Evolutionary conservation across 108 stramenopile species (phyloP).

Genomic region (Chaetoceros tenuissimus): DNA sequence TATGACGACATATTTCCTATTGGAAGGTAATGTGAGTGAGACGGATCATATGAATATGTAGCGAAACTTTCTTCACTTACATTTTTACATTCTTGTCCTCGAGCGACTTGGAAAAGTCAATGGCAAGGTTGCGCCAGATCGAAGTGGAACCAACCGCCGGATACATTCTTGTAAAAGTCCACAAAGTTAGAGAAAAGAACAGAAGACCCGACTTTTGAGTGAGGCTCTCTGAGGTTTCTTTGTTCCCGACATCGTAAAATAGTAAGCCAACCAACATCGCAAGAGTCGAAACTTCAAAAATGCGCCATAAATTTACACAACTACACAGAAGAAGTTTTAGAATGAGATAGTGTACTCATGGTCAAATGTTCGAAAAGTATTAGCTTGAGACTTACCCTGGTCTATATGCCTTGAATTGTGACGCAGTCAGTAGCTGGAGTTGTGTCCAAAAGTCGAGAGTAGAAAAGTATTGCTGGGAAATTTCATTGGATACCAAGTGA

Average conservation of each 20-base stretch:
- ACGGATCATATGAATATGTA: too few relatives aligned
- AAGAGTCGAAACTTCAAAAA: conserved; percentile 10
- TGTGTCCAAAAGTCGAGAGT: not conserved
- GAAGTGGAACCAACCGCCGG: too few relatives aligned
- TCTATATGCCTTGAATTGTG: not conserved
- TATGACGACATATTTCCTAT: too few relatives aligned
- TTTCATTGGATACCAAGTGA: not conserved
- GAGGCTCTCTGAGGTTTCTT: not conserved
- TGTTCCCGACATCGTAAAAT: conserved; percentile 1
- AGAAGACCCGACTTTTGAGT: conserved; percentile 1
- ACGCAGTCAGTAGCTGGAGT: not conserved
- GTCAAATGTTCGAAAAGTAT: not conserved
- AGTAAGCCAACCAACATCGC: conserved; percentile 11
- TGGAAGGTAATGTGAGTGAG: too few relatives aligned
- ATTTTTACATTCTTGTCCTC: too few relatives aligned
- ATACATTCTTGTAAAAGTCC: too few relatives aligned
- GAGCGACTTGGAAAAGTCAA: too few relatives aligned
- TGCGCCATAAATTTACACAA: conserved; percentile 4
- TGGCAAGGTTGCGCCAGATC: too few relatives aligned
- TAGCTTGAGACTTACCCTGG: not conserved
- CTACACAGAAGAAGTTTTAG: not conserved
- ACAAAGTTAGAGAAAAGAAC: not conserved
- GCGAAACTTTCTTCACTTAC: too few relatives aligned
- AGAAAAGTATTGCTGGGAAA: not conserved
- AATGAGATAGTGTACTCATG: not conserved